Conservation (phyloP, 805 yeast genomes). For the Lipomyces chichibuensis region DNA sequence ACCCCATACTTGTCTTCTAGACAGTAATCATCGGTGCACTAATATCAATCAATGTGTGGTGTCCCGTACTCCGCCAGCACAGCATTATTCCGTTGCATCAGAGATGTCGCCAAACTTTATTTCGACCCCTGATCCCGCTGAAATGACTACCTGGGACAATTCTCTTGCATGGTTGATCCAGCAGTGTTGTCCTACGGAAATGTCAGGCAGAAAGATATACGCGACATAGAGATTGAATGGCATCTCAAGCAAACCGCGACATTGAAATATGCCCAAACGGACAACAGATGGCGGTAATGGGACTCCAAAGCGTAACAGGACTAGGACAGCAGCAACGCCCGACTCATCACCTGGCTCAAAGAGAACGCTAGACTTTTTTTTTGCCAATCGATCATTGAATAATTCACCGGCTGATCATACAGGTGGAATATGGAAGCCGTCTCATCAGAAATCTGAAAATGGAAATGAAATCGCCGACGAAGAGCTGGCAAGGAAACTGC, state of each 20-base stretch:
- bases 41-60: too few relatives aligned
- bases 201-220: background rate
- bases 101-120: background rate
- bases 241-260: background rate
- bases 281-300: background rate
- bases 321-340: background rate
- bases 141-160: too few relatives aligned
- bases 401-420: background rate
- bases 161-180: background rate
- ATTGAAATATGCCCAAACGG: background rate
- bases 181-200: background rate
- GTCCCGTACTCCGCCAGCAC: too few relatives aligned
- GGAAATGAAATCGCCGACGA: slow-evolving; percentile 25
- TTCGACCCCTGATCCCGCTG: background rate
- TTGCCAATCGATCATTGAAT: background rate
- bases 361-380: slow-evolving; percentile 23
- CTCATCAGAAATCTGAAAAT: background rate
- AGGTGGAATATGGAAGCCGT: background rate
- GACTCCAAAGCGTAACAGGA: background rate
- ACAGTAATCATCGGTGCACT: background rate
- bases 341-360: background rate
- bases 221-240: background rate
- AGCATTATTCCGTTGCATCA: too few relatives aligned
- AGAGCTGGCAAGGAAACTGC: slow-evolving; percentile 30
- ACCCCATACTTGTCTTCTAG: slow-evolving; percentile 13